These are phyloP conservation scores for Chaetothyriales sp. DNA, from an alignment of 2,329 filamentous ascomycete genomes.

Conservation along the genomic window DNA sequence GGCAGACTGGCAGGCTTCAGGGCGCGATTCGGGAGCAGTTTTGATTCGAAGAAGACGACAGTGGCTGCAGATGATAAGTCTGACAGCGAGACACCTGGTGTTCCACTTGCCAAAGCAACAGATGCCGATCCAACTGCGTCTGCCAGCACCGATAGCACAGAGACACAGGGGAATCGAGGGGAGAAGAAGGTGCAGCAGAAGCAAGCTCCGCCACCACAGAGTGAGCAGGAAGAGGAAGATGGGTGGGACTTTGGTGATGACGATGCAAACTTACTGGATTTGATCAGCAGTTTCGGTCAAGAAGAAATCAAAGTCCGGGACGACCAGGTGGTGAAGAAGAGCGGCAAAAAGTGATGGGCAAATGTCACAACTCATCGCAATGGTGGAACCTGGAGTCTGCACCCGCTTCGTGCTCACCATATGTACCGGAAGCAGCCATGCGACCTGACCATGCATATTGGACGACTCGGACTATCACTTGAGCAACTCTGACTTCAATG, in stretches of 20 bases:
- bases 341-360: slow-evolving; percentile 10
- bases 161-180: not conserved
- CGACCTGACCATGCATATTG: not conserved
- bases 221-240: slow-evolving; percentile 7
- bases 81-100: not conserved
- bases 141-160: not conserved
- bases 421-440: not conserved
- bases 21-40: slow-evolving; percentile 65
- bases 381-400: not conserved
- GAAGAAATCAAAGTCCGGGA: slow-evolving; percentile 18
- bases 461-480: not conserved
- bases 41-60: slow-evolving; percentile 45
- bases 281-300: slow-evolving; percentile 38
- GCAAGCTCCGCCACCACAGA: slow-evolving; percentile 18
- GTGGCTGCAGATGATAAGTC: slow-evolving; percentile 20
- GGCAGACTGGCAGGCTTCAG: slow-evolving; percentile 78
- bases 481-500: not conserved
- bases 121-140: not conserved
- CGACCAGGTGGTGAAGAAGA: slow-evolving; percentile 19
- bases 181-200: slow-evolving; percentile 14
- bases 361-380: not conserved
- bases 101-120: not conserved
- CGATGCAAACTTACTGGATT: slow-evolving; percentile 42
- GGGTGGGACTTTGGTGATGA: slow-evolving; percentile 25
- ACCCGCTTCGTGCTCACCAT: not conserved